phyloP scores from a whole-genome alignment of 148 eudicot genomes.

The Diospyros kaki region DNA sequence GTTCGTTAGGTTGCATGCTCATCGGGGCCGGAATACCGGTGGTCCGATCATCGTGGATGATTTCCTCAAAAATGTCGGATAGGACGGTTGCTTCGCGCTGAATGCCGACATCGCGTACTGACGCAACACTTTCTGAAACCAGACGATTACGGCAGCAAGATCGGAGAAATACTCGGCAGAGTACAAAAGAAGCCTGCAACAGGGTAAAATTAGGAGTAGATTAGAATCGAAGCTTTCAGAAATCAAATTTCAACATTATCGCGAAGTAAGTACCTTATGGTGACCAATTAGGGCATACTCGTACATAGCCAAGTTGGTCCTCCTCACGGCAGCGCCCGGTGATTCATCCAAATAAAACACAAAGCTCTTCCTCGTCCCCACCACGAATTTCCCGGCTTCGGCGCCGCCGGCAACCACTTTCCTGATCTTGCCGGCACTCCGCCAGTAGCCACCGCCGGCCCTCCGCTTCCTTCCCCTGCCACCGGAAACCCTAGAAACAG shows the following conservation, averaged over 20 bases:
- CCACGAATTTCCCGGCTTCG: constrained; percentile 24
- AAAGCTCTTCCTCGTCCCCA: constrained; percentile 47
- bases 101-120: no score
- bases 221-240: not conserved
- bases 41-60: no score
- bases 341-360: constrained; percentile 38
- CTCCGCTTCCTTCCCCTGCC: constrained; percentile 17
- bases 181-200: constrained; percentile 50
- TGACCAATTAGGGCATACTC: constrained; percentile 45
- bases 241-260: not conserved
- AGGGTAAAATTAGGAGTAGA: constrained; percentile 2
- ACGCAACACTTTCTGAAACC: no score
- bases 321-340: constrained; percentile 18
- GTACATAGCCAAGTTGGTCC: constrained; percentile 56
- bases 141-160: not conserved
- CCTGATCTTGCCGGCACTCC: constrained; percentile 35
- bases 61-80: no score
- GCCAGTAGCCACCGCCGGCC: constrained; percentile 52
- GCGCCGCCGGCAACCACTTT: constrained; percentile 38
- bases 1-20: no score
- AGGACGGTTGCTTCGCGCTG: no score
- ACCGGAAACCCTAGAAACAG: constrained; percentile 17
- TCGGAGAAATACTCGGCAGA: constrained; percentile 15
- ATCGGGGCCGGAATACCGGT: no score
- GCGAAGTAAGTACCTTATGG: constrained; percentile 24